Conservation (phyloP, 257 asterid genomes). For the Plantago ovata region DNA sequence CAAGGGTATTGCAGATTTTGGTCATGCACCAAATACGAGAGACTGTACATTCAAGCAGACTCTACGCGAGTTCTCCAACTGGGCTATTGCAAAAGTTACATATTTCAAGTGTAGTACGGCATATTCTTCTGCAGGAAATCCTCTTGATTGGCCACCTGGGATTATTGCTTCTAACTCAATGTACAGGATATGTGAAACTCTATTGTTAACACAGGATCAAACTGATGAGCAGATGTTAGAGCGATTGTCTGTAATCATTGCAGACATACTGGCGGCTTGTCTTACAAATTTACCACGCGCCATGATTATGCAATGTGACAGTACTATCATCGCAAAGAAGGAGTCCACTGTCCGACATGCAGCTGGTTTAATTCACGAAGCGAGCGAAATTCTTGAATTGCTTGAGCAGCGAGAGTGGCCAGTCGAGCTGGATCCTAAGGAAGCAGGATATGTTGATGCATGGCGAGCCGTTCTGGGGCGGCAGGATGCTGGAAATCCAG, state of each 20-base stretch:
- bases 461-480: not conserved
- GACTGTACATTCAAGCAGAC: conserved; percentile 8
- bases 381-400: no score
- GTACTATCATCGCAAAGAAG: no score
- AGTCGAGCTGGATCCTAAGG: no score
- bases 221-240: conserved; percentile 1
- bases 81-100: conserved; percentile 14
- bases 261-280: no score
- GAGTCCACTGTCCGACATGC: no score
- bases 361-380: no score
- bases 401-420: no score
- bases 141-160: conserved; percentile 22
- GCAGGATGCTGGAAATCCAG: no score
- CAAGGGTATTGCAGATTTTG: conserved; percentile 7
- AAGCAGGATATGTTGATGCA: no score
- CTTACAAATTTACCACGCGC: no score
- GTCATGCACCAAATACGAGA: not conserved
- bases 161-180: conserved; percentile 32
- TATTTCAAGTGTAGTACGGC: conserved; percentile 7
- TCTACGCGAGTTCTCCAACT: conserved; percentile 17
- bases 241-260: not conserved
- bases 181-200: conserved; percentile 28
- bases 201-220: conserved; percentile 1
- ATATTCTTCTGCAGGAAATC: conserved; percentile 13
- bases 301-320: no score